Conservation (phyloP, 371 early-diverging fungal genomes). For the Actinomucor elegans region DNA sequence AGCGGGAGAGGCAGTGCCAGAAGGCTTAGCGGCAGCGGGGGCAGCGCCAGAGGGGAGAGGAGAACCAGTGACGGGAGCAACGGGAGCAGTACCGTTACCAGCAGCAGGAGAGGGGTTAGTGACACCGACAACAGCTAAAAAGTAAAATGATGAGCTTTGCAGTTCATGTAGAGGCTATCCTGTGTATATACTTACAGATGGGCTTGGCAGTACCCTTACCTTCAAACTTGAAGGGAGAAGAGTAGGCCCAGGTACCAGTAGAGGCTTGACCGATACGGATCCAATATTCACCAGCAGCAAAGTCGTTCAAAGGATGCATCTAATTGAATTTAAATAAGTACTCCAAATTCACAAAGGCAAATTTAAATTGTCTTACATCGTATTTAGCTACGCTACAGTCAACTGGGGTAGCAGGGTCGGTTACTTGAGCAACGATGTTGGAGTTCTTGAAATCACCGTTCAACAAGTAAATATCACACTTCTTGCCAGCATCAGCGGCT, state of each 20-base stretch:
- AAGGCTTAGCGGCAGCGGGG: constrained; percentile 9
- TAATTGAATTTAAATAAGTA: constrained; percentile 2
- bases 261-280: constrained; percentile 48
- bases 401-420: constrained; percentile 23
- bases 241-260: constrained; percentile 37
- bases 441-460: constrained; percentile 40
- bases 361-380: constrained; percentile 21
- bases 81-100: background rate
- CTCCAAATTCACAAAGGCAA: background rate
- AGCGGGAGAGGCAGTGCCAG: constrained; percentile 13
- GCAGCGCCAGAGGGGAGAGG: constrained; percentile 20
- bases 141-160: background rate
- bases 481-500: constrained; percentile 26
- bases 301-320: constrained; percentile 50
- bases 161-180: background rate
- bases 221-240: constrained; percentile 40
- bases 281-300: constrained; percentile 45
- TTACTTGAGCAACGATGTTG: constrained; percentile 38
- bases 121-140: constrained; percentile 13
- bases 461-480: constrained; percentile 48
- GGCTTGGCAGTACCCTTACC: constrained; percentile 42
- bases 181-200: constrained; percentile 26
- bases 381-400: constrained; percentile 22
- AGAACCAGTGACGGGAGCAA: constrained; percentile 7
- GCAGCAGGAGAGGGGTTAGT: constrained; percentile 17